phyloP scores from a whole-genome alignment of 2,329 filamentous ascomycete genomes.

The Parastagonospora avenae region DNA sequence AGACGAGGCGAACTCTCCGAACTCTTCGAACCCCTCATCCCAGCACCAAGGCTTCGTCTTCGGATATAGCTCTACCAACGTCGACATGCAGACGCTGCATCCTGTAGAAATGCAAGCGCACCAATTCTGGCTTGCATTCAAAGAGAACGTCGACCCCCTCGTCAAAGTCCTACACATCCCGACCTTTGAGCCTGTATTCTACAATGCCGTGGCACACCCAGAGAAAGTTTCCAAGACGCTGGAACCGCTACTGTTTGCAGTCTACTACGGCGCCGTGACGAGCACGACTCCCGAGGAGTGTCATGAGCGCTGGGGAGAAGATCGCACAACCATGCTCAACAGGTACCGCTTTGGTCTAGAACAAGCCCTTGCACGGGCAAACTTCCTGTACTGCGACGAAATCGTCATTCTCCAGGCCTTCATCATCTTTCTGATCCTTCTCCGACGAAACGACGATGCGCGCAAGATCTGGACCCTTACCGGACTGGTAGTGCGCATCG shows the following conservation, averaged over 20 bases:
- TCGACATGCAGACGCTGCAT: constrained; percentile 68
- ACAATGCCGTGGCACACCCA: constrained; percentile 64
- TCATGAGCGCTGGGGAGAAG: constrained; percentile 55
- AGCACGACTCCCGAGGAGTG: constrained; percentile 58
- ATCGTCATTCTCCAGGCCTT: constrained; percentile 67
- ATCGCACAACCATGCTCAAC: constrained; percentile 55
- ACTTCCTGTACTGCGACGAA: constrained; percentile 67
- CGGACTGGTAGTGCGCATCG: constrained; percentile 63
- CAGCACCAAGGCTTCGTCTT: constrained; percentile 75
- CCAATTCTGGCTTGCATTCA: constrained; percentile 72
- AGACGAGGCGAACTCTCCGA: constrained; percentile 55
- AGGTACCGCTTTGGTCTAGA: constrained; percentile 68
- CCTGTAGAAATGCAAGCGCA: constrained; percentile 67
- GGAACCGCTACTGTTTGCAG: constrained; percentile 65
- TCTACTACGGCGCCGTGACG: constrained; percentile 65
- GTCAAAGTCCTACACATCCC: constrained; percentile 75
- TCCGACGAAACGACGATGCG: constrained; percentile 57
- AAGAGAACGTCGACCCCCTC: constrained; percentile 75
- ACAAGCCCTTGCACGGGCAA: constrained; percentile 66
- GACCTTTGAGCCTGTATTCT: constrained; percentile 65
- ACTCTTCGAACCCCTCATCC: constrained; percentile 38
- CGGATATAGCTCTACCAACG: constrained; percentile 72
- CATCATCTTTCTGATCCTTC: constrained; percentile 64
- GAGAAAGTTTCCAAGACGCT: constrained; percentile 62
- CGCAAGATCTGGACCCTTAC: constrained; percentile 63